A percentile compares a stretch with the other conserved stretches of the same genome.
Conservation (phyloP, 371 early-diverging fungal species). For the Fennellomyces sp. region DNA sequence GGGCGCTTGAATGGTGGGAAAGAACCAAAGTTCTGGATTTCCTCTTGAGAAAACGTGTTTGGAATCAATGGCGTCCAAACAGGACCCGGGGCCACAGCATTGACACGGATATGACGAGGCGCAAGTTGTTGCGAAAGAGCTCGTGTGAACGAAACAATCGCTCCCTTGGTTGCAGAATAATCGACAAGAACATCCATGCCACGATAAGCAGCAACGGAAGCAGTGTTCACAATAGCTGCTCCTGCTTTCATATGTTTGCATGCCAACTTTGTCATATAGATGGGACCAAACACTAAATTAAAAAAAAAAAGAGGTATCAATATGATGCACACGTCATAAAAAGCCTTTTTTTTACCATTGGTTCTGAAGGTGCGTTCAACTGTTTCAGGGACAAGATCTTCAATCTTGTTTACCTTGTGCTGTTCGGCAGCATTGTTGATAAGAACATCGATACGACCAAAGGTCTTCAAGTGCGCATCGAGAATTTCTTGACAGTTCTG, state of each 20-base stretch:
- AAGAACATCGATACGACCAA: conserved; percentile 60
- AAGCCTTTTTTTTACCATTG: conserved; percentile 38
- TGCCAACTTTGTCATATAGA: conserved; percentile 59
- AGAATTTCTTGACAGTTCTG: conserved; percentile 48
- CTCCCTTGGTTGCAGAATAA: conserved; percentile 60
- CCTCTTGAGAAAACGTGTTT: conserved; percentile 64
- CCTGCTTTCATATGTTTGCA: conserved; percentile 53
- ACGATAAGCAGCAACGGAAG: conserved; percentile 64
- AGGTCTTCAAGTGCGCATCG: conserved; percentile 37
- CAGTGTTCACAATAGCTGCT: conserved; percentile 57
- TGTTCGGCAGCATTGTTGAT: conserved; percentile 72
- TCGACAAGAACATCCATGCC: conserved; percentile 61
- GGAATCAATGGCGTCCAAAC: conserved; percentile 72
- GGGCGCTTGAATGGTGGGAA: conserved; percentile 72
- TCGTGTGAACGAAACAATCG: conserved; percentile 64
- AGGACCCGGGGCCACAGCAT: conserved; percentile 70
- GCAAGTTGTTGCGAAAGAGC: conserved; percentile 65
- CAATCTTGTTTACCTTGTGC: conserved; percentile 41
- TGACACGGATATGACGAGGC: conserved; percentile 61
- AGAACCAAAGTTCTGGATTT: conserved; percentile 67
- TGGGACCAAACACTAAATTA: conserved; percentile 54
- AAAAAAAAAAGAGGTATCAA: not conserved
- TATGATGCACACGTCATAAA: too few species aligned
- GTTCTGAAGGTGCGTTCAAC: conserved; percentile 54
- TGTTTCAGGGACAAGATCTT: conserved; percentile 37